Percentiles rank a stretch among this genome's conserved stretches.
These are phyloP conservation scores for Tinospora cordifolia DNA, from an alignment of 164 flowering plant species.

Conservation along the genomic window DNA sequence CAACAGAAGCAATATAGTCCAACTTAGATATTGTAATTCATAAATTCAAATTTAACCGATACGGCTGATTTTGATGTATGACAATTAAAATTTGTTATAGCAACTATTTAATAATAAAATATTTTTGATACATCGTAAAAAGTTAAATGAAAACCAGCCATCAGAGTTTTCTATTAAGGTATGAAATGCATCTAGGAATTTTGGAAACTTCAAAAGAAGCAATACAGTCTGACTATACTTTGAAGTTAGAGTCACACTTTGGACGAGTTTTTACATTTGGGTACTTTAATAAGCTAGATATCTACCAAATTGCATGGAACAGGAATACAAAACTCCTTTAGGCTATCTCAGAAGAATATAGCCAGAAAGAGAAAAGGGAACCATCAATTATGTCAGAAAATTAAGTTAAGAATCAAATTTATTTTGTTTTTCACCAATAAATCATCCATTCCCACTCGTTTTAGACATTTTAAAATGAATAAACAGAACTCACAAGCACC, in stretches of 20 bases:
- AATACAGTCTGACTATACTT: neutral
- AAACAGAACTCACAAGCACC: conserved; percentile 62
- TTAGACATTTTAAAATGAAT: neutral
- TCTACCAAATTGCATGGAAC: neutral
- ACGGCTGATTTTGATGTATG: neutral
- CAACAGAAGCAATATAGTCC: neutral
- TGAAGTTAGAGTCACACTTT: neutral
- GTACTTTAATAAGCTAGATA: neutral
- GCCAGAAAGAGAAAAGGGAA: neutral
- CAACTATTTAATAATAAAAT: neutral
- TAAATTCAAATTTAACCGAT: neutral
- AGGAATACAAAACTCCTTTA: neutral
- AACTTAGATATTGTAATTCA: neutral
- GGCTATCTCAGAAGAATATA: neutral
- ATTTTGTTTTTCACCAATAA: neutral
- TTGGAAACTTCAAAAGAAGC: neutral
- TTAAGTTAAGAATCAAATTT: neutral
- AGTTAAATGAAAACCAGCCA: neutral
- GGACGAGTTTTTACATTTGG: neutral
- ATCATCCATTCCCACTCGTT: neutral
- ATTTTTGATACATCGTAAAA: neutral
- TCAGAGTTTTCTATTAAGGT: neutral
- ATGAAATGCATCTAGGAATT: neutral
- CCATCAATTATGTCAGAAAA: neutral
- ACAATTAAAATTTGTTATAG: neutral